Conservation (phyloP, 225 moss, liverwort and hornwort species). For the Bryum argenteum region DNA sequence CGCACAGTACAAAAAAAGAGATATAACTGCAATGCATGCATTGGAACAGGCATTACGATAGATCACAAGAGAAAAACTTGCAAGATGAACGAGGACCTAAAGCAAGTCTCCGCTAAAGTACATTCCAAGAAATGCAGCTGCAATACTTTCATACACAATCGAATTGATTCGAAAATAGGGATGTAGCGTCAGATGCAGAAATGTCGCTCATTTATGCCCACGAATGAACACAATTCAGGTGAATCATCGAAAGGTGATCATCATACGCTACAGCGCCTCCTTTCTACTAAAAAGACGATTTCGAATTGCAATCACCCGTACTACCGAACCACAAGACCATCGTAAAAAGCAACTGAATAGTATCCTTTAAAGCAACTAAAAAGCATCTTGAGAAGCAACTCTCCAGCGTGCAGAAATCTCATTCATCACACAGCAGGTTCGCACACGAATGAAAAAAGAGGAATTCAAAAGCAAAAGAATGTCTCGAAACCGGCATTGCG, state of each 20-base stretch:
- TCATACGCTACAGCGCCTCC: conserved; percentile 24
- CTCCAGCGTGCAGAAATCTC: too few relatives aligned
- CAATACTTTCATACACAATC: neutral
- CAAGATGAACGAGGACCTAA: too few relatives aligned
- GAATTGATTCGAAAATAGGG: too few relatives aligned
- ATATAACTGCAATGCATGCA: neutral
- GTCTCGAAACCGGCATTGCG: neutral
- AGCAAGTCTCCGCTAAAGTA: neutral
- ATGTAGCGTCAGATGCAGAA: conserved; percentile 35
- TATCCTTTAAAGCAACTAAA: too few relatives aligned
- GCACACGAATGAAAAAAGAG: neutral
- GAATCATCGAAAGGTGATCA: conserved; percentile 41
- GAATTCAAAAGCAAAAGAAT: neutral
- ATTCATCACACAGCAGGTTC: too few relatives aligned
- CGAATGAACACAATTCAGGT: conserved; percentile 22
- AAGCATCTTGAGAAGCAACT: neutral
- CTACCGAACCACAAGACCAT: neutral
- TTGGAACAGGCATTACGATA: neutral
- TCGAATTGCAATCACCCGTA: neutral
- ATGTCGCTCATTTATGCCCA: conserved; percentile 27
- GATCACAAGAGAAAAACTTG: neutral
- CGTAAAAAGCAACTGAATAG: too few relatives aligned
- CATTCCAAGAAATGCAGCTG: conserved; percentile 15
- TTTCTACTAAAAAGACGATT: neutral
- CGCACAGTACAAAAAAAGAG: neutral